phyloP scores from a whole-genome alignment of 2,329 filamentous ascomycete genomes.

The Diaporthe velutina region DNA sequence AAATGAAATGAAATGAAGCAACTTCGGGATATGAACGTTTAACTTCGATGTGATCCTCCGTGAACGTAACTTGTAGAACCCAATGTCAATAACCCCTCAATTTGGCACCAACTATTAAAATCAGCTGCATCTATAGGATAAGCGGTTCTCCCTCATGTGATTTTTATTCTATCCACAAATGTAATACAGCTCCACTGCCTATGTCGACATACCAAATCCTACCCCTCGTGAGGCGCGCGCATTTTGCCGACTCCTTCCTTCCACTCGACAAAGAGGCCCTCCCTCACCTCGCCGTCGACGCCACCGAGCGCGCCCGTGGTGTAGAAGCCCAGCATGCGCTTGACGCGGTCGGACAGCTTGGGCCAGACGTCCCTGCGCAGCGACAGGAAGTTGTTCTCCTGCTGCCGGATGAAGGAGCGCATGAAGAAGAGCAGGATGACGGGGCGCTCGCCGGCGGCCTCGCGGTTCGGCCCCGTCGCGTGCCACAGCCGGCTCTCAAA shows the following conservation, averaged over 20 bases:
- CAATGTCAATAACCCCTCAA: too few species aligned
- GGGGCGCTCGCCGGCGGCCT: slow-evolving; percentile 42
- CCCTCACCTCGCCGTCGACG: slow-evolving; percentile 43
- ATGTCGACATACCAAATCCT: not conserved
- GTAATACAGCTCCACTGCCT: not conserved
- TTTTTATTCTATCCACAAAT: not conserved
- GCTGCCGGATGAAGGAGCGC: slow-evolving; percentile 47
- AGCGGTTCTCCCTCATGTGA: too few species aligned
- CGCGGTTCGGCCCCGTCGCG: slow-evolving; percentile 46
- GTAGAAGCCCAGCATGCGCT: slow-evolving; percentile 43
- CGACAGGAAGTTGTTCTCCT: slow-evolving; percentile 48
- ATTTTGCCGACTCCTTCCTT: slow-evolving; percentile 40
- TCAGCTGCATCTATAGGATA: too few species aligned
- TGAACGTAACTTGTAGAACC: not conserved
- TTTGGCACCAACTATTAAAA: too few species aligned
- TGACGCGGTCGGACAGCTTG: slow-evolving; percentile 44
- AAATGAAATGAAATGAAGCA: not conserved
- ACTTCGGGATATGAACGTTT: not conserved
- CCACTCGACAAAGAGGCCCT: slow-evolving; percentile 42
- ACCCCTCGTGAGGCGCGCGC: slow-evolving; percentile 17
- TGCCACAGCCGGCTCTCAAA: slow-evolving; percentile 49
- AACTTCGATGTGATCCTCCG: not conserved
- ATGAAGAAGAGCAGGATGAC: slow-evolving; percentile 49
- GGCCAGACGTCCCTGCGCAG: slow-evolving; percentile 46
- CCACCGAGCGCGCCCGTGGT: slow-evolving; percentile 44